Evolutionary conservation across 805 yeast genomes (phyloP).

Genomic region (Sugiyamaella lignohabitans): DNA sequence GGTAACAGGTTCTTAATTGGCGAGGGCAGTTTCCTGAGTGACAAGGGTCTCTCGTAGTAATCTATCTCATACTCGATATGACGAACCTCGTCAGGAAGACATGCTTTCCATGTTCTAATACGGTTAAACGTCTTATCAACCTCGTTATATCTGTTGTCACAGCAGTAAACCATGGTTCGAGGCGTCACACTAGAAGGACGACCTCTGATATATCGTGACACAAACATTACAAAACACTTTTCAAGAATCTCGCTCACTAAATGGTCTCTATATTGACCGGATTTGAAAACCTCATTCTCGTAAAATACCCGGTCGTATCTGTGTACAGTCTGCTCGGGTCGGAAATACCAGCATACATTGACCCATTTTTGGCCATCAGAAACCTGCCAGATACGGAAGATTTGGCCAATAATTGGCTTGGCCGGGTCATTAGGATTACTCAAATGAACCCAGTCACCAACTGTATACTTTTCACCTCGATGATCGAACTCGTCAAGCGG

Average conservation of each 20-base stretch:
- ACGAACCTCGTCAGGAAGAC: conserved; percentile 94
- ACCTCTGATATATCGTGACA: conserved; percentile 91
- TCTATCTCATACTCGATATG: conserved; percentile 36
- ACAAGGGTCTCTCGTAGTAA: conserved; percentile 68
- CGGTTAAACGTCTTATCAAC: conserved; percentile 84
- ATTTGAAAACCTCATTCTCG: conserved; percentile 91
- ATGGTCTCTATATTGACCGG: conserved; percentile 96
- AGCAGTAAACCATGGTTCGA: conserved; percentile 66
- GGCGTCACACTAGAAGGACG: conserved; percentile 71
- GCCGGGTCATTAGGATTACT: conserved; percentile 81
- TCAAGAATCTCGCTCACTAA: conserved; percentile 81
- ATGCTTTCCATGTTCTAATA: conserved; percentile 97
- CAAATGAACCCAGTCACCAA: conserved; percentile 93
- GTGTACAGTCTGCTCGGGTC: conserved; percentile 98
- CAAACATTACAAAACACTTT: conserved; percentile 89
- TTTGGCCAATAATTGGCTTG: conserved; percentile 89
- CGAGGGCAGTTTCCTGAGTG: conserved; percentile 69
- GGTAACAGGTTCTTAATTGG: conserved; percentile 78
- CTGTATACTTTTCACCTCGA: conserved; percentile 64
- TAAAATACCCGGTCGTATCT: conserved; percentile 82
- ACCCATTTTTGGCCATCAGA: conserved; percentile 77
- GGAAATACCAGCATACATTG: conserved; percentile 95
- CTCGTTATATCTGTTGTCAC: conserved; percentile 93
- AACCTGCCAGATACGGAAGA: conserved; percentile 84
- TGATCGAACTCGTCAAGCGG: conserved; percentile 76